Evolutionary conservation across 257 asterid species (phyloP), one percentile per base, ranked within the genome.

Genomic region (Thymus mandschuricus): DNA sequence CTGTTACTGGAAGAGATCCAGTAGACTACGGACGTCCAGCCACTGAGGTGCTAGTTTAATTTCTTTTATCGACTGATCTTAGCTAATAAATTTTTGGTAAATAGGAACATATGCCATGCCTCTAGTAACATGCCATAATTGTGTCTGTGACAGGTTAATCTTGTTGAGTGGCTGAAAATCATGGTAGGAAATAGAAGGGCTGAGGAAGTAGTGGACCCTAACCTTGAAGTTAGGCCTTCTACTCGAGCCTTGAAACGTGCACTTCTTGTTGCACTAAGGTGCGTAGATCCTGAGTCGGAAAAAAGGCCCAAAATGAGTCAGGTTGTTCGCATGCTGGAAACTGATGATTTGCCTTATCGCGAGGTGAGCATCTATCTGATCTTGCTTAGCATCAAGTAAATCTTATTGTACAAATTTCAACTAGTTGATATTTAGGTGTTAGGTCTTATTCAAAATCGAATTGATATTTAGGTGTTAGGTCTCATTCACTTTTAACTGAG

Each of bases 131-230:
- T 51, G 46, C 54, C 44, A 44, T 59, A 38, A 51, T 60, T 61
- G 54, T 76, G 56, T 50, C 28, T 41, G 59, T 81, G 76, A 58
- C 85, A 91, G 99, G 97, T 91, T 67, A 86, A 94, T 88, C 99
- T 94, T 62, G 99, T 94, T 35, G 99, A 94, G 86, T 94, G 99
- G 99, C 90, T 94, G 48, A 94, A 94, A 78, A 81, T 83, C 92
- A 94, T 94, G 99, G 99, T 94, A 4, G 99, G 97, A 57, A 84
- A 79, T 72, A 77, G 96, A 78, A 85, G 93, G 81, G 89, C 97
- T 0, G 99, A 94, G 79, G 99, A 94, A 85, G 99, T 91, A 45
- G 92, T 88, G 80, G 97, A 91, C 81, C 83, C 92, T 64, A 78
- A 72, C 76, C 88, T 93, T 68, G 97, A 89, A 79, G 82, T 83